Evolutionary conservation across 192 early-diverging fungal genomes (phyloP).

Genomic region (Globomyces pollinis-pini): DNA sequence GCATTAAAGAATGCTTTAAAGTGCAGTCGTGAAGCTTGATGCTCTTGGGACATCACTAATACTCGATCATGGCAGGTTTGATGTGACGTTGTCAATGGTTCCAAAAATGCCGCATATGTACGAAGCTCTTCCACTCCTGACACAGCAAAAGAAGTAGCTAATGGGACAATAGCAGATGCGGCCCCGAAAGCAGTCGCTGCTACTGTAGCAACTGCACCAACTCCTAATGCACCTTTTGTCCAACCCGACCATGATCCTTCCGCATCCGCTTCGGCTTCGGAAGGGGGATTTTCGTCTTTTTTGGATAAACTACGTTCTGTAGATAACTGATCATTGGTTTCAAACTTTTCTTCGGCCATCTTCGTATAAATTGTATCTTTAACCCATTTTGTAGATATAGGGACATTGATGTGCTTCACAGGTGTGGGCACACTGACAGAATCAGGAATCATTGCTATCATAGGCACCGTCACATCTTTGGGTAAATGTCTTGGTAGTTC

Average conservation of each 20-base stretch:
- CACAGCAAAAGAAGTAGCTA: background rate
- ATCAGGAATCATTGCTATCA: conserved; percentile 7
- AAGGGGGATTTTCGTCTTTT: background rate
- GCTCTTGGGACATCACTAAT: conserved; percentile 19
- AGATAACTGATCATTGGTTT: background rate
- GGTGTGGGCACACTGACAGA: conserved; percentile 14
- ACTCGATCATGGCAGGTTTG: conserved; percentile 23
- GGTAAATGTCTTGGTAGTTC: conserved; percentile 13
- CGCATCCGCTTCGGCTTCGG: background rate
- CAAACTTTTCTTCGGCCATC: background rate
- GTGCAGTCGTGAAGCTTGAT: conserved; percentile 13
- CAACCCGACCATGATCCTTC: background rate
- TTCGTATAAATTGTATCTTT: too few relatives aligned
- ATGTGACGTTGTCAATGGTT: conserved; percentile 27
- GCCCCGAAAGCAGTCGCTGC: background rate
- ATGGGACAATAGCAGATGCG: background rate
- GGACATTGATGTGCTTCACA: conserved; percentile 6
- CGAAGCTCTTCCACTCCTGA: conserved; percentile 15
- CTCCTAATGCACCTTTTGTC: background rate
- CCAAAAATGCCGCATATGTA: conserved; percentile 28
- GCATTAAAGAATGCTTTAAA: conserved; percentile 23
- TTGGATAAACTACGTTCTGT: background rate
- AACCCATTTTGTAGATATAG: conserved; percentile 22
- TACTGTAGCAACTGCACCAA: background rate
- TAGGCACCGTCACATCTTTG: conserved; percentile 15